Conservation (phyloP, 2,329 filamentous ascomycete genomes). For the Decorospora gaudefroyi region DNA sequence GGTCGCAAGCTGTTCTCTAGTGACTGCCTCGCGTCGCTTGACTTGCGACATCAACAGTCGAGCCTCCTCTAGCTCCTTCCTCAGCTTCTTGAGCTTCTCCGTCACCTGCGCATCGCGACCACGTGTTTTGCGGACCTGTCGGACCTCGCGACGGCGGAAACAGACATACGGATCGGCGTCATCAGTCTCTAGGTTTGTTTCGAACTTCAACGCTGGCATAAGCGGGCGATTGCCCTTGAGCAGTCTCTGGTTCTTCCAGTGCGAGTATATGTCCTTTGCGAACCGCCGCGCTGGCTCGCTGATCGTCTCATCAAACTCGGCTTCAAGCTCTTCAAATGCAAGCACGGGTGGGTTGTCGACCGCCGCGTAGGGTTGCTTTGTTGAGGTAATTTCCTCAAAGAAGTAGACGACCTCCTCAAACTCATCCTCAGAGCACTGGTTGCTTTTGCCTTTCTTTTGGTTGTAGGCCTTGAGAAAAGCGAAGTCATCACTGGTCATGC, state of each 20-base stretch:
- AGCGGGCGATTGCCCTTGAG: slow-evolving; percentile 71
- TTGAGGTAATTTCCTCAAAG: slow-evolving; percentile 83
- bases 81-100: slow-evolving; percentile 90
- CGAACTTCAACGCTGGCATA: slow-evolving; percentile 84
- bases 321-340: slow-evolving; percentile 61
- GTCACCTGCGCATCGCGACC: slow-evolving; percentile 91
- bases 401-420: slow-evolving; percentile 95
- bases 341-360: slow-evolving; percentile 85
- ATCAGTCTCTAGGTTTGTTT: slow-evolving; percentile 91
- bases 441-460: slow-evolving; percentile 65
- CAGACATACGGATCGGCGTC: slow-evolving; percentile 97
- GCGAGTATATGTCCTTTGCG: slow-evolving; percentile 81
- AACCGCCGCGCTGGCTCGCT: slow-evolving; percentile 60
- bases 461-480: slow-evolving; percentile 84
- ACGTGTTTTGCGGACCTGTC: slow-evolving; percentile 91
- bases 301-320: slow-evolving; percentile 64
- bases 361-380: slow-evolving; percentile 84
- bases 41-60: slow-evolving; percentile 78
- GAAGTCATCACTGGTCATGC: slow-evolving; percentile 91
- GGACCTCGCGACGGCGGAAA: slow-evolving; percentile 91
- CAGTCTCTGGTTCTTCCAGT: slow-evolving; percentile 78
- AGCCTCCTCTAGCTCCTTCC: slow-evolving; percentile 87
- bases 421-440: slow-evolving; percentile 80
- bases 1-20: slow-evolving; percentile 73
- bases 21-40: slow-evolving; percentile 76